A percentile compares a stretch with the other conserved stretches of the same genome.
Conservation (phyloP, 2,329 filamentous ascomycete species). For the Phoma sp. region DNA sequence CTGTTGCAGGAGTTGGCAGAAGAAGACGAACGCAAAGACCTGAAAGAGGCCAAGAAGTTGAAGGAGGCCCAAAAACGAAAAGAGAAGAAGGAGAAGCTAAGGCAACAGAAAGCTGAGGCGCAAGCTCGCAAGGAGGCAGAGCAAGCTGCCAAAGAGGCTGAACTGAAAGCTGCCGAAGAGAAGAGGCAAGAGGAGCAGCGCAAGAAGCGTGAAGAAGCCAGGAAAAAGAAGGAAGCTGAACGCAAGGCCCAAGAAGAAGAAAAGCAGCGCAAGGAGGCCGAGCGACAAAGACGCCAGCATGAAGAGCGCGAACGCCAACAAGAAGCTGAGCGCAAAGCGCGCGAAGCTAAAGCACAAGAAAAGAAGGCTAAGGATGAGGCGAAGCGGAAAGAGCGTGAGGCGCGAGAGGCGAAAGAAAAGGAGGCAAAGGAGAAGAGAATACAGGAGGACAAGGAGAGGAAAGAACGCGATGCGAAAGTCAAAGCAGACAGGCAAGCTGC, state of each 20-base stretch:
- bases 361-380: constrained; percentile 74
- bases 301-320: constrained; percentile 87
- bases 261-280: constrained; percentile 80
- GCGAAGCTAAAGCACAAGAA: constrained; percentile 78
- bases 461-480: constrained; percentile 64
- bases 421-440: constrained; percentile 73
- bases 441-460: constrained; percentile 62
- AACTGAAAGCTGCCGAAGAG: constrained; percentile 75
- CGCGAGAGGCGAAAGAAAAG: constrained; percentile 68
- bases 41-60: constrained; percentile 89
- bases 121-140: constrained; percentile 87
- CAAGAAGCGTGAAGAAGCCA: constrained; percentile 84
- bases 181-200: constrained; percentile 81
- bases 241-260: constrained; percentile 92
- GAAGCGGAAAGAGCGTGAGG: constrained; percentile 79
- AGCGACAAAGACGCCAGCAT: constrained; percentile 76
- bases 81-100: constrained; percentile 89
- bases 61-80: constrained; percentile 95
- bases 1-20: constrained; percentile 90
- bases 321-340: constrained; percentile 82
- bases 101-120: constrained; percentile 87
- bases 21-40: constrained; percentile 75
- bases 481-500: constrained; percentile 48
- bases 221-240: constrained; percentile 88
- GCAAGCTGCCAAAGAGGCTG: constrained; percentile 84